Evolutionary conservation across 1,284 basidiomycete genomes (phyloP).

Genomic region (Irpex lacteus): DNA sequence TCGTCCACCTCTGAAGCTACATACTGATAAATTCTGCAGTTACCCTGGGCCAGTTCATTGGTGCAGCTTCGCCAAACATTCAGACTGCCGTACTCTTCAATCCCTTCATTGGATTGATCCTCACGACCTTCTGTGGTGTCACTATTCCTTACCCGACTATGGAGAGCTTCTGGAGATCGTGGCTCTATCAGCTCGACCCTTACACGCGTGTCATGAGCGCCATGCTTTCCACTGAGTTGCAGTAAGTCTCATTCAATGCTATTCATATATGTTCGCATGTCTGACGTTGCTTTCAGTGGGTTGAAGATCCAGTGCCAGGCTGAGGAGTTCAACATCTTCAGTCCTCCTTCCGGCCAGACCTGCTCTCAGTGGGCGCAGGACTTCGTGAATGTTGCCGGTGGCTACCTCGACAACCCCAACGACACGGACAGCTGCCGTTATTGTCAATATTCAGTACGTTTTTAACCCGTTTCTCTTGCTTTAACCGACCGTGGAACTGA

Average conservation of each 20-base stretch:
- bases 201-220: slow-evolving; percentile 75
- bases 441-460: slow-evolving; percentile 56
- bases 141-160: slow-evolving; percentile 73
- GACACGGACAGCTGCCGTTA: slow-evolving; percentile 67
- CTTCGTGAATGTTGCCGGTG: slow-evolving; percentile 64
- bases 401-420: slow-evolving; percentile 76
- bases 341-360: slow-evolving; percentile 73
- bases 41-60: slow-evolving; percentile 73
- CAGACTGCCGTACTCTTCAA: slow-evolving; percentile 82
- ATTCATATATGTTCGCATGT: background rate
- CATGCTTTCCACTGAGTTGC: slow-evolving; percentile 79
- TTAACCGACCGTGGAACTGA: slow-evolving; percentile 3
- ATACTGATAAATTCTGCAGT: slow-evolving; percentile 33
- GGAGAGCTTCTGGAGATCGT: slow-evolving; percentile 70
- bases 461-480: background rate
- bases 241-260: slow-evolving; percentile 36
- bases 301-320: slow-evolving; percentile 63
- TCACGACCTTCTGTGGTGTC: slow-evolving; percentile 79
- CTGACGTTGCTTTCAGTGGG: slow-evolving; percentile 40
- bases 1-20: background rate
- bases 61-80: slow-evolving; percentile 72
- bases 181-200: slow-evolving; percentile 70
- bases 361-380: slow-evolving; percentile 70
- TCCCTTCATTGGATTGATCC: slow-evolving; percentile 70
- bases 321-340: slow-evolving; percentile 68